phyloP scores from a whole-genome alignment of 768 basidiomycete genomes.

The Phanerochaete sordida region DNA sequence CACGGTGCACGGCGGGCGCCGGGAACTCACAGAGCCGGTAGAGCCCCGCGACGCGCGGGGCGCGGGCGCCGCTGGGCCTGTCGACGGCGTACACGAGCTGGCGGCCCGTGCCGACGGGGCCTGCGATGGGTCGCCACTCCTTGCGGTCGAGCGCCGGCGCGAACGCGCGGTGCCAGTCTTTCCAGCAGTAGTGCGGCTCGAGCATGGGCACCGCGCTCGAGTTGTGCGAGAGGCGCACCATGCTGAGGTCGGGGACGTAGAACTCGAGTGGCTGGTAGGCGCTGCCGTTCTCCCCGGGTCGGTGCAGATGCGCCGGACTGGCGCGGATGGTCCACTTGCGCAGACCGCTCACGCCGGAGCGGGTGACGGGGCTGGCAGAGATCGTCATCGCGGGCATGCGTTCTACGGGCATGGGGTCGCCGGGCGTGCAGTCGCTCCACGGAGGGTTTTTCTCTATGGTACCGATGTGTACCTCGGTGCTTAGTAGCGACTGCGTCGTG shows the following conservation, averaged over 20 bases:
- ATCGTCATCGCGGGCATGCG: not conserved
- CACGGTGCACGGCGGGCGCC: not conserved
- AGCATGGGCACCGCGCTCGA: not conserved
- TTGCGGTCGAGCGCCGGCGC: not conserved
- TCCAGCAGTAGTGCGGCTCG: not conserved
- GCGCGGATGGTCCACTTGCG: not conserved
- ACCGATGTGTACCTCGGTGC: not conserved
- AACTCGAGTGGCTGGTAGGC: not conserved
- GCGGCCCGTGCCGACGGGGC: not conserved
- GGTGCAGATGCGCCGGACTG: not conserved
- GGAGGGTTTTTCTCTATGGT: not conserved
- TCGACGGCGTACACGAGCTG: not conserved
- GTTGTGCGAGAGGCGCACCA: not conserved
- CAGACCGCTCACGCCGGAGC: not conserved
- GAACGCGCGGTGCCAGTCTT: not conserved
- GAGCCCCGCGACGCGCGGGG: not conserved
- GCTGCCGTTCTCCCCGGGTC: not conserved
- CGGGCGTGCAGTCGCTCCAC: not conserved
- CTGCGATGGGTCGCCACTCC: not conserved
- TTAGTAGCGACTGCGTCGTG: not conserved
- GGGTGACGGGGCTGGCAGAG: not conserved
- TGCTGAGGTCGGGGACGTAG: not conserved
- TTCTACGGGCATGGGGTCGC: not conserved
- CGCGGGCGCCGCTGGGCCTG: not conserved
- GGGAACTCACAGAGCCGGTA: not conserved